phyloP scores from a whole-genome alignment of 2,329 filamentous ascomycete genomes.

The Elsinoe perseae region DNA sequence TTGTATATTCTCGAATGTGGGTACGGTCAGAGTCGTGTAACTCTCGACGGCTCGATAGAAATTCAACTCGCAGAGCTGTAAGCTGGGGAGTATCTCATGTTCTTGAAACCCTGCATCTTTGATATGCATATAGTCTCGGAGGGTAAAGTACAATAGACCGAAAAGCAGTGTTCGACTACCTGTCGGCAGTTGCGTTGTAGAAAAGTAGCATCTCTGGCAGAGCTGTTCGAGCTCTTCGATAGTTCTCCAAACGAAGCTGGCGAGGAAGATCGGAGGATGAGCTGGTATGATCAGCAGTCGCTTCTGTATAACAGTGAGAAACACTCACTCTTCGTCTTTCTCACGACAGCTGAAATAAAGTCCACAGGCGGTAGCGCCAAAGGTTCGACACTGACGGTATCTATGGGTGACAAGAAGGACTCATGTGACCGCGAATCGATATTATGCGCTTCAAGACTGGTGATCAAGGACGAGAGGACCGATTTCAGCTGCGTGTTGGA shows the following conservation, averaged over 20 bases:
- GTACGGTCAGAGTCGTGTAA: slow-evolving; percentile 16
- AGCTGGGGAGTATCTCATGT: neutral
- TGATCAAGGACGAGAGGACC: slow-evolving; percentile 11
- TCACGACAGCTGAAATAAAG: slow-evolving; percentile 14
- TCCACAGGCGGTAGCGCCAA: slow-evolving; percentile 14
- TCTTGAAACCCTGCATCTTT: slow-evolving; percentile 8
- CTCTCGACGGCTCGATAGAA: slow-evolving; percentile 16
- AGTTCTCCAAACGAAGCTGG: slow-evolving; percentile 6
- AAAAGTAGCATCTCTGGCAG: slow-evolving; percentile 18
- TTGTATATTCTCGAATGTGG: slow-evolving; percentile 15
- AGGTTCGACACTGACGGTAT: slow-evolving; percentile 1
- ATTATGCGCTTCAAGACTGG: slow-evolving; percentile 17
- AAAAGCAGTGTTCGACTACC: slow-evolving; percentile 16
- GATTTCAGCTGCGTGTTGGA: slow-evolving; percentile 14
- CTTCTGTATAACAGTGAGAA: too few relatives aligned
- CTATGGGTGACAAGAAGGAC: slow-evolving; percentile 11
- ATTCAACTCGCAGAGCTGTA: slow-evolving; percentile 16
- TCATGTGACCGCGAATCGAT: slow-evolving; percentile 15
- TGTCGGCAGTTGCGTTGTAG: slow-evolving; percentile 4
- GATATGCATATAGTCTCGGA: slow-evolving; percentile 16
- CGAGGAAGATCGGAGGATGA: slow-evolving; percentile 15
- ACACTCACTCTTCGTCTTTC: slow-evolving; percentile 15
- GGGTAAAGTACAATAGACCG: slow-evolving; percentile 15
- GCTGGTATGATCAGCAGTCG: neutral
- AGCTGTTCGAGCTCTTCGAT: slow-evolving; percentile 12